phyloP scores from a whole-genome alignment of 495 filamentous ascomycete species.

The Polyplosphaeria fusca region DNA sequence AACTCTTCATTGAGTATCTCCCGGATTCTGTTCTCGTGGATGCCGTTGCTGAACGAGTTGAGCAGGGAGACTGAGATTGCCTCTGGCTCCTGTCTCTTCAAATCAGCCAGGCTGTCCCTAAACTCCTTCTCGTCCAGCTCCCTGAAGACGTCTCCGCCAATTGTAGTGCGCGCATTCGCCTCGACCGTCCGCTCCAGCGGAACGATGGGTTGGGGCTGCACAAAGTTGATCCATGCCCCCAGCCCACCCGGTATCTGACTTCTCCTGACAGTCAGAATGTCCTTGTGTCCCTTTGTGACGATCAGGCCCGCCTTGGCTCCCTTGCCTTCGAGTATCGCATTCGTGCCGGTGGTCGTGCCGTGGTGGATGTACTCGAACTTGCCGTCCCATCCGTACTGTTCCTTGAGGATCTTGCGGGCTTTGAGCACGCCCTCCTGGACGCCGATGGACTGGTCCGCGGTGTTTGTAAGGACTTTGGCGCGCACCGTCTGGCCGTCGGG shows the following conservation, averaged over 20 bases:
- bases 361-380: conserved; percentile 37
- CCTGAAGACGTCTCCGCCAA: conserved; percentile 44
- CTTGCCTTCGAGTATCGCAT: conserved; percentile 36
- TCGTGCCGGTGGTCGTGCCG: conserved; percentile 34
- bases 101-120: conserved; percentile 35
- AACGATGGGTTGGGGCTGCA: conserved; percentile 49
- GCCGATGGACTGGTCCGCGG: conserved; percentile 49
- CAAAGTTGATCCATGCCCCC: conserved; percentile 50
- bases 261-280: conserved; percentile 45
- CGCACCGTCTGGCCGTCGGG: conserved; percentile 44
- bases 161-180: conserved; percentile 49
- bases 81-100: conserved; percentile 43
- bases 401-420: conserved; percentile 36
- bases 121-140: conserved; percentile 44
- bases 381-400: conserved; percentile 32
- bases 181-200: conserved; percentile 50
- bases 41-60: conserved; percentile 48
- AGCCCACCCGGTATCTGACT: conserved; percentile 51
- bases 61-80: conserved; percentile 50
- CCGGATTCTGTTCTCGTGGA: conserved; percentile 45
- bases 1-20: conserved; percentile 44
- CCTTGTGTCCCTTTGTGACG: conserved; percentile 36
- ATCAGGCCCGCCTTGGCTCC: conserved; percentile 32
- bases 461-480: conserved; percentile 51
- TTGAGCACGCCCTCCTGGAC: conserved; percentile 47